Base-by-base conservation (phyloP, 2,329 filamentous ascomycete genomes). In the Podosphaera xanthii region DNA sequence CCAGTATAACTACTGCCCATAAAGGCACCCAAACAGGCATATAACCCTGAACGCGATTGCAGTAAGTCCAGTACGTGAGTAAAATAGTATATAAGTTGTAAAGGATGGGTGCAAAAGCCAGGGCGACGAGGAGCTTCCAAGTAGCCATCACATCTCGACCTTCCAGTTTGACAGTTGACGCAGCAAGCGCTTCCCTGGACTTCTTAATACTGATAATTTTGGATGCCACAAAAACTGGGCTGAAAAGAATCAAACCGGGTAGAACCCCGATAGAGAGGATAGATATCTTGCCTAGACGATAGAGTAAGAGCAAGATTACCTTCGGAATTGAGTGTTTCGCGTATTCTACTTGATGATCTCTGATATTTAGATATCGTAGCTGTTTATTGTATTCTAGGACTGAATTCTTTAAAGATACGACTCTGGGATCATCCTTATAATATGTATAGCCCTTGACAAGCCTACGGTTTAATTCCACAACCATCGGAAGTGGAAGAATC, bases 271-370 rank as follows among this genome's bases (percentile, higher is more conserved):
- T 76, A 4, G 85, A 80, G 61, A 98, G 77, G 6, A 94, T 71
- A 10, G 79, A 70, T 3, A 98, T 76, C 72, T 96, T 95, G 60
- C 76, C 74, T 34, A 92, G 74, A 53, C 92, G 82, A 72, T 91
- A 94, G 63, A 94, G 72, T 64, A 95, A 78, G 9, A 84, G 84
- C 58, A 83, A 76, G 40, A 94, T 75, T 53, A 94, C 87, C 64
- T 81, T 84, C 63, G 82, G 73, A 63, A 86, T 81, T 12, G 87
- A 87, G 74, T 94, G 84, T 67, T 83, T 88, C 60, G 87, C 87
- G 69, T 96, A 95, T 68, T 90, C 84, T 36, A 98, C 86, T 73
- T 97, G 91, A 69, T 97, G 91, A 69, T 98, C 91, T 60, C 87
- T 84, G 61, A 97, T 80, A 66, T 87, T 88, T 59, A 98, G 78